Evolutionary conservation across 306 rosid genomes (phyloP).

Genomic region (Prunus salicina): DNA sequence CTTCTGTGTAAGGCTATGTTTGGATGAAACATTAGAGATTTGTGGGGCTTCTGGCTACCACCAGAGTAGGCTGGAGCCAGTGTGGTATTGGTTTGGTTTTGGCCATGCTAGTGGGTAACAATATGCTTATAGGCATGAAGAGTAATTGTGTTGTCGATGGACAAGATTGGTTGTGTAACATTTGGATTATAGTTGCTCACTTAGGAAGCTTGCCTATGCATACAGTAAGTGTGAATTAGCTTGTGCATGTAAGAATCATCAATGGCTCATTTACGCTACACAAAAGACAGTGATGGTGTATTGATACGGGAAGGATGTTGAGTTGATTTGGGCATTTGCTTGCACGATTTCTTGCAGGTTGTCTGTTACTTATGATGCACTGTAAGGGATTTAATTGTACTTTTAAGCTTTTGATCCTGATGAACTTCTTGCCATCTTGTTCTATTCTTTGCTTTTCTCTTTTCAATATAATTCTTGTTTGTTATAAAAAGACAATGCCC

Average conservation of each 20-base stretch:
- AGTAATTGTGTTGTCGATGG: not conserved
- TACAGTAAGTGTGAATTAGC: not conserved
- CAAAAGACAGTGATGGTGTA: not conserved
- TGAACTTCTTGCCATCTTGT: not conserved
- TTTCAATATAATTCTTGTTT: not conserved
- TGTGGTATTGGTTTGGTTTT: not conserved
- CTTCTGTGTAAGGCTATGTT: not conserved
- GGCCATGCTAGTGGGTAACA: not conserved
- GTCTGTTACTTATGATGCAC: not conserved
- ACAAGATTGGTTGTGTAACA: slow-evolving; percentile 1
- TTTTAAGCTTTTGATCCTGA: not conserved
- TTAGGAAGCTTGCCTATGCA: not conserved
- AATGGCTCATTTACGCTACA: not conserved
- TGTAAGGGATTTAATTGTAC: not conserved
- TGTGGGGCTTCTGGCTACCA: not conserved
- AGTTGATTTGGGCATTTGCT: not conserved
- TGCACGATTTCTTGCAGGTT: not conserved
- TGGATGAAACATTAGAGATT: not conserved
- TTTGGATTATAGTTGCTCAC: not conserved
- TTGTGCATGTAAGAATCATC: not conserved
- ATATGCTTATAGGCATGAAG: not conserved
- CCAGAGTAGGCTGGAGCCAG: not conserved
- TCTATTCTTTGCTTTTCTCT: not conserved
- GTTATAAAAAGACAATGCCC: not conserved
- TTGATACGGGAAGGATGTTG: not conserved